Evolutionary conservation across 495 filamentous ascomycete genomes (phyloP).

Genomic region (Penicillium pancosmium): DNA sequence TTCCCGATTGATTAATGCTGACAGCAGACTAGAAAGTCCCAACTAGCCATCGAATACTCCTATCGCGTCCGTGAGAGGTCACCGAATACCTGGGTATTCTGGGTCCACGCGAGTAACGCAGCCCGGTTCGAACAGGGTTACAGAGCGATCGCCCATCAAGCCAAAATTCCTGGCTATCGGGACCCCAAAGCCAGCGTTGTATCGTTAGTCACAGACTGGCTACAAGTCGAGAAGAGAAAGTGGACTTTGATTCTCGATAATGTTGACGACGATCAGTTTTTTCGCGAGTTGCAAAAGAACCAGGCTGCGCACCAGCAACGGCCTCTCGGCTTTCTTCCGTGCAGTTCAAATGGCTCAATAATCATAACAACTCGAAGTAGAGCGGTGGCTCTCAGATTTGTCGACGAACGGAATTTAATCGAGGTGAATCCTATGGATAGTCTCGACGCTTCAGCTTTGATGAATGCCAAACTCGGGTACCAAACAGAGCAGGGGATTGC

Average conservation of each 20-base stretch:
- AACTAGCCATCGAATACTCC: slow-evolving; percentile 43
- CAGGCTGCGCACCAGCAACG: background rate
- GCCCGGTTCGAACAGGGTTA: slow-evolving; percentile 43
- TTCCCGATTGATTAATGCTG: background rate
- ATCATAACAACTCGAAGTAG: slow-evolving; percentile 34
- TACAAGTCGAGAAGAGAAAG: slow-evolving; percentile 16
- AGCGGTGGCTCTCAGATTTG: slow-evolving; percentile 28
- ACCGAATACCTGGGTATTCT: slow-evolving; percentile 51
- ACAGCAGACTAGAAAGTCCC: slow-evolving; percentile 30
- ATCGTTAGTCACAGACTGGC: slow-evolving; percentile 40
- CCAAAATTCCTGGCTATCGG: slow-evolving; percentile 36
- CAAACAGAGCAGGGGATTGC: background rate
- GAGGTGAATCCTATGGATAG: slow-evolving; percentile 37
- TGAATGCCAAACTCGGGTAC: slow-evolving; percentile 38
- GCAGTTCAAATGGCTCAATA: slow-evolving; percentile 3
- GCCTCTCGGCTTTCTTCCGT: slow-evolving; percentile 2
- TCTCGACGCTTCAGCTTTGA: slow-evolving; percentile 35
- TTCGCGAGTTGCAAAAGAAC: background rate
- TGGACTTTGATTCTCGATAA: slow-evolving; percentile 10
- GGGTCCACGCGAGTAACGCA: slow-evolving; percentile 45
- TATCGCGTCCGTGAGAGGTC: slow-evolving; percentile 37
- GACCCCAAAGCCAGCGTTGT: slow-evolving; percentile 43
- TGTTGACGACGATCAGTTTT: slow-evolving; percentile 8
- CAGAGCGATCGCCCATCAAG: slow-evolving; percentile 38
- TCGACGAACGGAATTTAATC: slow-evolving; percentile 38